Percentiles rank a stretch among this genome's conserved stretches.
Evolutionary conservation across 2,329 filamentous ascomycete species (phyloP).

Genomic region (Epichloe sp.): DNA sequence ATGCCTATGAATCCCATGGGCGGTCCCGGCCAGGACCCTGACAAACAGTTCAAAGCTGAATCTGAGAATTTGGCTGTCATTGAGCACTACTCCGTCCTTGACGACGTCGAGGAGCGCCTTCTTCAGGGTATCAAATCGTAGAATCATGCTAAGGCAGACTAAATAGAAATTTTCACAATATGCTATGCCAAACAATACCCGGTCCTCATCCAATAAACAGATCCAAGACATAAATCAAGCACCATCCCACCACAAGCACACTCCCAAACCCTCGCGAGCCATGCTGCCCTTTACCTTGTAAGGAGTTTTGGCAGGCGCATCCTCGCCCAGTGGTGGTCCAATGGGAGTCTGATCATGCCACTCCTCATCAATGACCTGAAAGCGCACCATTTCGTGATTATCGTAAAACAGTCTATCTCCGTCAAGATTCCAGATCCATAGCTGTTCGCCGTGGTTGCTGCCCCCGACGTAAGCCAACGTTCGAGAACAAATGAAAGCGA

Average conservation of each 20-base stretch:
- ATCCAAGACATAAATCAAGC: slow-evolving; percentile 7
- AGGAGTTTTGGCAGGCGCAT: slow-evolving; percentile 49
- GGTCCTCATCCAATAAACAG: slow-evolving; percentile 3
- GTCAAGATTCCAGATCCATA: slow-evolving; percentile 76
- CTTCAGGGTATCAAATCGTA: slow-evolving; percentile 39
- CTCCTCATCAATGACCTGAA: slow-evolving; percentile 73
- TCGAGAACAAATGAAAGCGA: not conserved
- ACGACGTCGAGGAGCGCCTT: slow-evolving; percentile 76
- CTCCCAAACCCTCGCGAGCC: slow-evolving; percentile 48
- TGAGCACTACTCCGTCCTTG: slow-evolving; percentile 84
- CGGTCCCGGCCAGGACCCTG: slow-evolving; percentile 82
- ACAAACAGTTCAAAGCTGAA: slow-evolving; percentile 88
- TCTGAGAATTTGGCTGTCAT: slow-evolving; percentile 92
- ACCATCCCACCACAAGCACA: slow-evolving; percentile 51
- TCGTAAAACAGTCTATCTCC: slow-evolving; percentile 73
- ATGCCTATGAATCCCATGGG: slow-evolving; percentile 47
- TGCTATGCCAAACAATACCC: not conserved
- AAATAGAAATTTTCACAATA: slow-evolving; percentile 9
- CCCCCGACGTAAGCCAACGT: slow-evolving; percentile 1
- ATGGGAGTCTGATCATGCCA: slow-evolving; percentile 82
- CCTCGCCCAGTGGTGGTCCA: slow-evolving; percentile 49
- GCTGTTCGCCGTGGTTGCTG: slow-evolving; percentile 60
- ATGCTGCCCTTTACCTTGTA: slow-evolving; percentile 57
- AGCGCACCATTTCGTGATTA: slow-evolving; percentile 74
- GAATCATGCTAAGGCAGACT: slow-evolving; percentile 14